Percentiles rank a stretch among this genome's conserved stretches.
phyloP scores from a whole-genome alignment of 164 flowering plant species.

The Echeveria elegans region DNA sequence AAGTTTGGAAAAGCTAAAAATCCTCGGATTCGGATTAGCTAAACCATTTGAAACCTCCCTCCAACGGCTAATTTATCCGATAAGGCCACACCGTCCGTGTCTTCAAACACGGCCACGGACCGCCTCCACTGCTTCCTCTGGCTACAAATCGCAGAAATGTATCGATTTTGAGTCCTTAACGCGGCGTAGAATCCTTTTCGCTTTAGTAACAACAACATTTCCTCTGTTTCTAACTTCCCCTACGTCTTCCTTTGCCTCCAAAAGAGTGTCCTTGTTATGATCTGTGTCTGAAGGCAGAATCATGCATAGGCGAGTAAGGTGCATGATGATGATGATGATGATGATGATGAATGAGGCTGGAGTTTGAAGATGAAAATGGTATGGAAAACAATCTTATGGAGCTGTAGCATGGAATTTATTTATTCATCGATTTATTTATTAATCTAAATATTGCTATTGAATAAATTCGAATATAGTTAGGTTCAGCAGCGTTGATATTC shows the following conservation, averaged over 20 bases:
- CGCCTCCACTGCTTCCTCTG: not conserved
- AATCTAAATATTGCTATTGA: not conserved
- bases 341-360: not conserved
- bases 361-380: not conserved
- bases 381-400: not conserved
- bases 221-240: constrained; percentile 9
- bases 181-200: not conserved
- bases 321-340: constrained; percentile 17
- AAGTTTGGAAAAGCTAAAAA: constrained; percentile 77
- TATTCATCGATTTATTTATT: not conserved
- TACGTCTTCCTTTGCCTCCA: not conserved
- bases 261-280: constrained; percentile 15
- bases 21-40: constrained; percentile 32
- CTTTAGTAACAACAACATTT: constrained; percentile 1
- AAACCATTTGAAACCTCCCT: constrained; percentile 20
- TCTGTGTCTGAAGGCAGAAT: constrained; percentile 40
- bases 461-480: not conserved
- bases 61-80: constrained; percentile 29
- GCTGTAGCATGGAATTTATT: not conserved
- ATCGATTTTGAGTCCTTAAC: constrained; percentile 21
- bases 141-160: constrained; percentile 13
- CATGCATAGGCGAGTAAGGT: constrained; percentile 41
- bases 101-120: constrained; percentile 29
- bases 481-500: not conserved
- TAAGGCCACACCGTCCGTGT: constrained; percentile 48